These are phyloP conservation scores for Colletotrichum sp. DNA, from an alignment of 2,329 filamentous ascomycete species.

Conservation along the genomic window DNA sequence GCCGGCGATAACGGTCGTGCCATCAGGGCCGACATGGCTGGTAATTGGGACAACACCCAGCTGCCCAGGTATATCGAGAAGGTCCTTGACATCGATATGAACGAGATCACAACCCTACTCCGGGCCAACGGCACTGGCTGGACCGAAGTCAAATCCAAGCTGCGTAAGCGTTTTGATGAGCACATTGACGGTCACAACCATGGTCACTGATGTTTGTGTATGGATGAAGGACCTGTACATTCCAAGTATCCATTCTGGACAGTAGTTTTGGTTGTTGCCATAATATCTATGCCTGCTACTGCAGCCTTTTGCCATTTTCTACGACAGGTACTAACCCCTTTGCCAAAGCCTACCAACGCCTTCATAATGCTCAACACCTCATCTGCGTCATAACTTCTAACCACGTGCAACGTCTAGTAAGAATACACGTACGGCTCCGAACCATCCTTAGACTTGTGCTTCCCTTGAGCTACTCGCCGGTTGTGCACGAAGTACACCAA, in stretches of 20 bases:
- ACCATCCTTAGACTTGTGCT: slow-evolving; percentile 21
- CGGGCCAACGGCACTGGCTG: slow-evolving; percentile 27
- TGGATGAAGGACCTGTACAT: background rate
- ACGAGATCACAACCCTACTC: slow-evolving; percentile 24
- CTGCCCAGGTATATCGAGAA: slow-evolving; percentile 29
- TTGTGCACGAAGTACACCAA: slow-evolving; percentile 43
- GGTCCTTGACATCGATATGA: slow-evolving; percentile 26
- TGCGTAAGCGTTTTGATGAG: slow-evolving; percentile 8
- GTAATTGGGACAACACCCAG: slow-evolving; percentile 30
- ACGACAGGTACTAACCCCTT: background rate
- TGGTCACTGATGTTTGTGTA: background rate
- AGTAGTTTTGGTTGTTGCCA: background rate
- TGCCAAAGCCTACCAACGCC: background rate
- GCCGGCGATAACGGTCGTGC: slow-evolving; percentile 18
- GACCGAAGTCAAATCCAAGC: slow-evolving; percentile 25
- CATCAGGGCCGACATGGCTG: slow-evolving; percentile 24
- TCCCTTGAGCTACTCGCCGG: slow-evolving; percentile 28
- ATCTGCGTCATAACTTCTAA: background rate
- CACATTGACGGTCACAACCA: slow-evolving; percentile 12
- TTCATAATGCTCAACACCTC: background rate
- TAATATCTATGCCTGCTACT: background rate
- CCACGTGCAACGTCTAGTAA: background rate
- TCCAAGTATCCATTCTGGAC: background rate
- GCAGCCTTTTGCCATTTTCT: background rate
- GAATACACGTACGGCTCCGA: slow-evolving; percentile 22